Conservation (phyloP, 2,329 filamentous ascomycete species). For the Lasiodiplodia hormozganensis region DNA sequence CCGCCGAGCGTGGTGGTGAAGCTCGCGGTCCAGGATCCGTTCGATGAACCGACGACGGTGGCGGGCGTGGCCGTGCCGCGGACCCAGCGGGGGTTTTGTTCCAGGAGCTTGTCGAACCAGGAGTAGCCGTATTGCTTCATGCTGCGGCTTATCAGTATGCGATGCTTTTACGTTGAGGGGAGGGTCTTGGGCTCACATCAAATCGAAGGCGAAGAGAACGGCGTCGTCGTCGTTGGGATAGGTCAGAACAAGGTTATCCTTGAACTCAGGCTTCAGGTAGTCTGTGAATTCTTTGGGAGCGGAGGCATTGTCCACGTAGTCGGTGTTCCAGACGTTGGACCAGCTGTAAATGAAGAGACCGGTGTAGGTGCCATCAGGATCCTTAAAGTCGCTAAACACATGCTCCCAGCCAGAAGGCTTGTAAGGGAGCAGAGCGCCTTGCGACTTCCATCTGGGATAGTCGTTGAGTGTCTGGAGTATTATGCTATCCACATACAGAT, state of each 20-base stretch:
- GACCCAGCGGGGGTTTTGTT: constrained; percentile 61
- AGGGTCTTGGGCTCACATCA: constrained; percentile 54
- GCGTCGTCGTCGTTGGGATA: constrained; percentile 67
- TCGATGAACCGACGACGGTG: constrained; percentile 42
- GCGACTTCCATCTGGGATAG: constrained; percentile 59
- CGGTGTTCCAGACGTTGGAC: constrained; percentile 47
- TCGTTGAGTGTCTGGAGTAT: constrained; percentile 61
- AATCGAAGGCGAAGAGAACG: constrained; percentile 58
- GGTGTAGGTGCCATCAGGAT: constrained; percentile 52
- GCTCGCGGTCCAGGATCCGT: constrained; percentile 34
- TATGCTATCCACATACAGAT: constrained; percentile 51
- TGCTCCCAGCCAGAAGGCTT: constrained; percentile 56
- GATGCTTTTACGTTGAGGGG: constrained; percentile 47
- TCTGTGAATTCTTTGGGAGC: constrained; percentile 51
- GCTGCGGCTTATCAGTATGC: constrained; percentile 44
- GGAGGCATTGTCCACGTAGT: constrained; percentile 41
- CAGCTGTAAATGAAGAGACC: constrained; percentile 47
- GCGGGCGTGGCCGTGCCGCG: constrained; percentile 57
- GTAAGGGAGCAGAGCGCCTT: constrained; percentile 58
- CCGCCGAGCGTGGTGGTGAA: constrained; percentile 32
- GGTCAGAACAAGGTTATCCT: constrained; percentile 61
- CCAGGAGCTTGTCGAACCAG: constrained; percentile 58
- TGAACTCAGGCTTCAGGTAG: constrained; percentile 57
- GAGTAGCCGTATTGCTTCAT: constrained; percentile 49
- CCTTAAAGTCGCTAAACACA: constrained; percentile 52